These are phyloP conservation scores for Carex myosuroides DNA, from an alignment of 176 grass and related monocot species.

Conservation along the genomic window DNA sequence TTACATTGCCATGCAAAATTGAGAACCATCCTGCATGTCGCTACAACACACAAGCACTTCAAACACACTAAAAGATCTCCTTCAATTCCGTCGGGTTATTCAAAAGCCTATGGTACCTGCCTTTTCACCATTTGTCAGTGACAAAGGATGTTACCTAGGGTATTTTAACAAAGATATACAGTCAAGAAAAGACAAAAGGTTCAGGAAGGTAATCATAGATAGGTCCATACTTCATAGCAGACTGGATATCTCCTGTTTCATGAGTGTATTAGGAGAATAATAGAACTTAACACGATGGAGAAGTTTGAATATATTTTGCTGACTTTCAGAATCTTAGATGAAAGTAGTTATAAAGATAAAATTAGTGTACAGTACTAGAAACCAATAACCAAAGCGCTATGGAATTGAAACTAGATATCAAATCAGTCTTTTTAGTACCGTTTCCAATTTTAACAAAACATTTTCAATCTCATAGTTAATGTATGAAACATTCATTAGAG, in stretches of 20 bases:
- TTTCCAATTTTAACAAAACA: not conserved
- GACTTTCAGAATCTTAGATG: not conserved
- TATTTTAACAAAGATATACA: not conserved
- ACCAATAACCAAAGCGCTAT: not conserved
- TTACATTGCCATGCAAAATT: not conserved
- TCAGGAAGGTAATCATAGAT: not conserved
- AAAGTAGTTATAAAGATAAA: not conserved
- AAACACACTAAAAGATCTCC: not conserved
- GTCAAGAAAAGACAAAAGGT: not conserved
- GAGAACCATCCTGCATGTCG: not conserved
- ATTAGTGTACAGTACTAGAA: not conserved
- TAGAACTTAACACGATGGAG: not conserved
- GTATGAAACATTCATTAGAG: not conserved
- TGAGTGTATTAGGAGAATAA: not conserved
- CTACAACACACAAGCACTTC: not conserved
- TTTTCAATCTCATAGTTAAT: not conserved
- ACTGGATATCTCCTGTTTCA: not conserved
- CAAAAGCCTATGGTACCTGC: not conserved
- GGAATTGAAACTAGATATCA: not conserved
- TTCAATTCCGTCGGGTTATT: not conserved
- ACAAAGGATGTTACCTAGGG: not conserved
- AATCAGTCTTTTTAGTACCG: not conserved
- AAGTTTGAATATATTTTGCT: not conserved
- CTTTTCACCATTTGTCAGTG: constrained; percentile 5
- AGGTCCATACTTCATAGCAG: not conserved